A percentile compares a stretch with the other conserved stretches of the same genome.
These are phyloP conservation scores for Echinochloa phyllopogon DNA, from an alignment of 176 grass and related monocot species.

Conservation along the genomic window DNA sequence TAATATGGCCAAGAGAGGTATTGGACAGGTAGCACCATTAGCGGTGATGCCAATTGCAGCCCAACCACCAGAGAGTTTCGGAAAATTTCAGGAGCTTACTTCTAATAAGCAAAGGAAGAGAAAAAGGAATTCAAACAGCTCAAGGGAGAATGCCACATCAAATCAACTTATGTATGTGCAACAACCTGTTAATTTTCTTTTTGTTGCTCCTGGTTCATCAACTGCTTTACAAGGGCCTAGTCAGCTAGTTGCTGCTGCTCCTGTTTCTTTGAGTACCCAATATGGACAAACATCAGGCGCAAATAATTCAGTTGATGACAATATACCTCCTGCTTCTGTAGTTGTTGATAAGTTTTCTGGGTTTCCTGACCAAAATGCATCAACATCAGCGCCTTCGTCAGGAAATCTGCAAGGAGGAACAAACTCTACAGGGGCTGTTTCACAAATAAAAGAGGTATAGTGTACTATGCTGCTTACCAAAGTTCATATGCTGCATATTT, in stretches of 20 bases:
- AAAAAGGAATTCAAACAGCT: constrained; percentile 53
- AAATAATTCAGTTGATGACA: constrained; percentile 43
- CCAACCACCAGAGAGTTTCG: constrained; percentile 46
- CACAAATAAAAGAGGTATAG: constrained; percentile 59
- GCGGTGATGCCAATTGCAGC: constrained; percentile 65
- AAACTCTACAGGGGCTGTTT: constrained; percentile 39
- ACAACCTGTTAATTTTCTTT: constrained; percentile 53
- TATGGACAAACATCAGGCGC: constrained; percentile 45
- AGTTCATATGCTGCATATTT: constrained; percentile 39
- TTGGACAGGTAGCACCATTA: constrained; percentile 53
- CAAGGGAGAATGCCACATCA: constrained; percentile 38
- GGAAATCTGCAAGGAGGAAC: constrained; percentile 42
- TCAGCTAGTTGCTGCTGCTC: constrained; percentile 46
- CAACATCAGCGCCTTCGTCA: constrained; percentile 36
- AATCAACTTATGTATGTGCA: constrained; percentile 58
- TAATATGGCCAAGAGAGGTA: constrained; percentile 62
- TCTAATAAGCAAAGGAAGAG: constrained; percentile 51
- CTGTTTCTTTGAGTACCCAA: constrained; percentile 46
- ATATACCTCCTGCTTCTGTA: constrained; percentile 30
- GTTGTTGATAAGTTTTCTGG: constrained; percentile 37
- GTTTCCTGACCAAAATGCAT: constrained; percentile 36
- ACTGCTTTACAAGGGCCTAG: constrained; percentile 49
- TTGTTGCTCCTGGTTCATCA: constrained; percentile 51
- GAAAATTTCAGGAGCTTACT: constrained; percentile 35
- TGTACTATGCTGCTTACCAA: constrained; percentile 18